A percentile compares a stretch with the other conserved stretches of the same genome.
Evolutionary conservation across 805 yeast genomes (phyloP).

Genomic region (Lipomyces sp.): DNA sequence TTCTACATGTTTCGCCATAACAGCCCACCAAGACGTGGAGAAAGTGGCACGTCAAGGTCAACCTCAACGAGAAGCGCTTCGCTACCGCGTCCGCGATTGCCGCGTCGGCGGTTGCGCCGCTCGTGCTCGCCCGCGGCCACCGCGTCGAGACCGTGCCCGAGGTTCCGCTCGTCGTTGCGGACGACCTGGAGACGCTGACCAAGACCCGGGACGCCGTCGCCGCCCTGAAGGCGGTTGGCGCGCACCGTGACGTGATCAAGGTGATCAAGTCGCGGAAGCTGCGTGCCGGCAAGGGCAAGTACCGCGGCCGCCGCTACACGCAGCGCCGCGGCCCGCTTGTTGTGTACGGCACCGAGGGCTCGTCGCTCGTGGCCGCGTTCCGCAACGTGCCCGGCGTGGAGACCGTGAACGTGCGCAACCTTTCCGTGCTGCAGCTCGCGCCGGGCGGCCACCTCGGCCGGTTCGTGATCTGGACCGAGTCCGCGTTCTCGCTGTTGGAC

Average conservation of each 20-base stretch:
- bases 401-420: constrained; percentile 84
- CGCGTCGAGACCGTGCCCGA: constrained; percentile 96
- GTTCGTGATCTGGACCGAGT: constrained; percentile 99
- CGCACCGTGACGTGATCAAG: constrained; percentile 96
- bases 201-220: constrained; percentile 99
- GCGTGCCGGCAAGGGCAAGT: constrained; percentile 99
- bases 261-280: constrained; percentile 97
- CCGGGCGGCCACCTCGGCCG: constrained; percentile 99
- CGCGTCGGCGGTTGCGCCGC: constrained; percentile 96
- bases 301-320: constrained; percentile 99
- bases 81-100: constrained; percentile 99
- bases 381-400: constrained; percentile 99
- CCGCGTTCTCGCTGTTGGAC: constrained; percentile 96
- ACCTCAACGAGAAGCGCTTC: constrained; percentile 99
- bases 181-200: constrained; percentile 85
- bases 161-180: constrained; percentile 95
- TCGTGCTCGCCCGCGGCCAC: constrained; percentile 99
- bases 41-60: constrained; percentile 99
- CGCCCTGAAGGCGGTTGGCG: constrained; percentile 96
- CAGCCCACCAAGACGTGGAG: constrained; percentile 99
- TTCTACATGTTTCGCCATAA: neutral
- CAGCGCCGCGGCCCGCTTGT: constrained; percentile 99
- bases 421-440: constrained; percentile 96
- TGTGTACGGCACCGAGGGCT: constrained; percentile 89
- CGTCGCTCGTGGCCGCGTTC: constrained; percentile 96